Conservation (phyloP, 2,329 filamentous ascomycete species). For the Diaporthe destruens region DNA sequence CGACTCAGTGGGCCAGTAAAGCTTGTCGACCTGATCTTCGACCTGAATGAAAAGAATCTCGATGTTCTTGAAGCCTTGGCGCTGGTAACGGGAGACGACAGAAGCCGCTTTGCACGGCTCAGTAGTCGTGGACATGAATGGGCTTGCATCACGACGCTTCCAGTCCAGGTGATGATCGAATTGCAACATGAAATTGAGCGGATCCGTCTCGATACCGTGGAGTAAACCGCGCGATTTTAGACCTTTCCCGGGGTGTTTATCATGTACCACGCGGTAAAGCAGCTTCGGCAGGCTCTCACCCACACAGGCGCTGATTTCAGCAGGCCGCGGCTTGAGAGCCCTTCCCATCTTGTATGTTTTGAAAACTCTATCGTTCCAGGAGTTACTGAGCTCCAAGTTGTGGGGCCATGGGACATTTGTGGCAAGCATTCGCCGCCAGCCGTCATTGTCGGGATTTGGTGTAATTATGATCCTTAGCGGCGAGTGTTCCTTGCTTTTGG, state of each 20-base stretch:
- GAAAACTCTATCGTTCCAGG: no score
- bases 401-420: no score
- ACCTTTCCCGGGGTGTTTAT: not conserved
- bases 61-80: not conserved
- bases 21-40: no score
- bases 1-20: not conserved
- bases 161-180: not conserved
- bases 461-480: not conserved
- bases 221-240: not conserved
- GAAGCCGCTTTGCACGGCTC: not conserved
- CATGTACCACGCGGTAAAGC: constrained; percentile 6
- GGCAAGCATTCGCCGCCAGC: no score
- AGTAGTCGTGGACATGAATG: constrained; percentile 21
- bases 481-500: not conserved
- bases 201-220: not conserved
- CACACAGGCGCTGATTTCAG: not conserved
- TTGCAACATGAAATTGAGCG: not conserved
- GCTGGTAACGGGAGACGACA: not conserved
- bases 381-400: no score
- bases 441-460: not conserved
- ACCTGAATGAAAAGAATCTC: constrained; percentile 7
- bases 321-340: not conserved
- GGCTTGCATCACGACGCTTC: constrained; percentile 11
- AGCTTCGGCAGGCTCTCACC: not conserved
- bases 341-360: not conserved